A percentile compares a stretch with the other conserved stretches of the same genome.
Evolutionary conservation across 352 stramenopile genomes (phyloP).

Genomic region (Phytophthora sp.): DNA sequence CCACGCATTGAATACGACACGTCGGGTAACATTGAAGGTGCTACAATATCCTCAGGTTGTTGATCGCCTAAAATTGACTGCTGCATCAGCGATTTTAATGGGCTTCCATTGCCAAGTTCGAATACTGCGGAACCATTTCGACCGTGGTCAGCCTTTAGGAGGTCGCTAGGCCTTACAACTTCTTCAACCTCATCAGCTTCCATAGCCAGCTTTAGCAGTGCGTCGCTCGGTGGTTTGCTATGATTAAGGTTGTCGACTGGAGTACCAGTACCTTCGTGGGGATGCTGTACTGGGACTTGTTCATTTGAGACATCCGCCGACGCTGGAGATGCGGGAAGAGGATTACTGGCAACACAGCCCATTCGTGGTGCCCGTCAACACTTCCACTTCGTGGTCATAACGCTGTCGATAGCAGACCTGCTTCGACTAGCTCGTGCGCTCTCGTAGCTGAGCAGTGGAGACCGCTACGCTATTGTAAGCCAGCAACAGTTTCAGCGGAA

Average conservation of each 20-base stretch:
- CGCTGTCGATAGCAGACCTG: constrained; percentile 9
- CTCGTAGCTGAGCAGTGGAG: background rate
- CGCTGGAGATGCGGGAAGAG: constrained; percentile 2
- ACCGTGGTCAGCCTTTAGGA: too few relatives aligned
- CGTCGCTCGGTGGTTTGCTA: constrained; percentile 2
- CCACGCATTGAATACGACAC: constrained; percentile 43
- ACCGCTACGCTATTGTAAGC: constrained; percentile 11
- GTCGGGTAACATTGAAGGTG: constrained; percentile 28
- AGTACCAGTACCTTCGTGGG: background rate
- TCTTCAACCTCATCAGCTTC: constrained; percentile 3
- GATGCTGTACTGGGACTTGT: background rate
- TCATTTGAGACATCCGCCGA: background rate
- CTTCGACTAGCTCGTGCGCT: constrained; percentile 1
- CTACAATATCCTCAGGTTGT: constrained; percentile 18
- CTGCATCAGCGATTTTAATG: constrained; percentile 22
- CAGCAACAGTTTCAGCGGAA: constrained; percentile 4
- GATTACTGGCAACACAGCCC: constrained; percentile 27
- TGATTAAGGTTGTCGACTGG: background rate
- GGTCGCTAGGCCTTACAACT: background rate
- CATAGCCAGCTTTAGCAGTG: constrained; percentile 30
- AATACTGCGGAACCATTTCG: background rate
- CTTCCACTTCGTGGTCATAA: constrained; percentile 20
- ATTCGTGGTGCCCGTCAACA: constrained; percentile 17
- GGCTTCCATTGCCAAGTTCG: constrained; percentile 5
- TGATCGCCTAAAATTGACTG: constrained; percentile 29